Percentiles rank a stretch among this genome's conserved stretches.
Conservation (phyloP, 768 basidiomycete genomes). For the Artomyces pyxidatus region DNA sequence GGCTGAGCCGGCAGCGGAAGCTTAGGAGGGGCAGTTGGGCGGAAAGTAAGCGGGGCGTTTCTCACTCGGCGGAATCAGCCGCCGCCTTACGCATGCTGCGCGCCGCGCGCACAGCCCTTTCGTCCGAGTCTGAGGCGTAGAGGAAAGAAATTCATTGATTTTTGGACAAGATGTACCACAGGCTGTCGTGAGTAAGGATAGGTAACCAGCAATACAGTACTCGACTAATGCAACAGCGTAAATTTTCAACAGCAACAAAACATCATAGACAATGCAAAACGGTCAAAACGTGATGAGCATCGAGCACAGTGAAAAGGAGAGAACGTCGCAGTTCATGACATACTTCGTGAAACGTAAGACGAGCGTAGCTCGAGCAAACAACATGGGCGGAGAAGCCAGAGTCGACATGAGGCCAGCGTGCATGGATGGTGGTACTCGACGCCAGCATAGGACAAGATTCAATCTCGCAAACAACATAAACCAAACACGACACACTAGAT, state of each 20-base stretch:
- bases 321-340: background rate
- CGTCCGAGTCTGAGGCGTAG: too few species aligned
- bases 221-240: background rate
- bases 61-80: background rate
- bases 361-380: background rate
- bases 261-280: background rate
- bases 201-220: background rate
- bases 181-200: background rate
- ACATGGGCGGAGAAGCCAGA: background rate
- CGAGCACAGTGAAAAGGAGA: background rate
- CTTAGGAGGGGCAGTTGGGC: background rate
- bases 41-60: background rate
- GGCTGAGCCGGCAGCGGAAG: conserved; percentile 1
- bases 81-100: background rate
- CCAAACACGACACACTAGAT: background rate
- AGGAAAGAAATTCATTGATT: background rate
- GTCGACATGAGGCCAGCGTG: background rate
- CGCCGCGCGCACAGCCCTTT: background rate
- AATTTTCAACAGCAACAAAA: background rate
- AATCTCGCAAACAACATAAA: background rate
- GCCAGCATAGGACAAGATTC: background rate
- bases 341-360: background rate
- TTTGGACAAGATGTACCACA: background rate
- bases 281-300: background rate
- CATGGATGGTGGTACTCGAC: background rate